Base-by-base conservation (phyloP, 352 stramenopile genomes). In the Globisporangium orthogonon region DNA sequence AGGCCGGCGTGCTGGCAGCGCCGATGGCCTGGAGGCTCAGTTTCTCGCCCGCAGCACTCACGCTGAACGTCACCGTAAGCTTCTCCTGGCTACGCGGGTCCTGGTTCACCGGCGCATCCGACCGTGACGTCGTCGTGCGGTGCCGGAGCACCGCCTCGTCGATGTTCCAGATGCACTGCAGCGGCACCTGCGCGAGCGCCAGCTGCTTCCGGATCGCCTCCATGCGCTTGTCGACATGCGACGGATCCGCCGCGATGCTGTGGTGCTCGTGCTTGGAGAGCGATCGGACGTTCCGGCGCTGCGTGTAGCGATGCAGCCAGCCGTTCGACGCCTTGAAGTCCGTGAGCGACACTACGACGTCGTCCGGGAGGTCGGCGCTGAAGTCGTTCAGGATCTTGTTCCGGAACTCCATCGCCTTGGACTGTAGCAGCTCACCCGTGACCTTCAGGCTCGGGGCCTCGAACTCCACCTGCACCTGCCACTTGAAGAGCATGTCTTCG, bases 261-360 rank as follows among this genome's bases (percentile, higher is more conserved):
- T 57, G 49, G 31, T 65, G 60, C 49, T 60, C 52, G 53, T 60
- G 58, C 50, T 85, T 86, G 9, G 81, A 69, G 2, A 85, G 62
- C 10, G 77, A 81, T 7, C 81, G 78, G 46, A 92, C 71, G 46
- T 85, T 90, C 11, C 80, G 68, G 54, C 83, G 70, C 52, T 89
- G 78, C 56, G 89, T 74, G 64, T 92, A 92, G 29, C 83, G 70
- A 43, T 90, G 80, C 41, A 92, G 52, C 83, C 83, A 92, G 33
- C 83, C 83, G 61, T 92, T 92, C 9, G 83, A 92, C 0, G 83
- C 83, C 60, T 92, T 92, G 61, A 92, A 92, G 44, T 89, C 83
- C 18, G 73, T 89, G 5, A 92, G 73, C n/a, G 83, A 89, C 60
- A 87, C 65, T 30, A 92, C 62, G 2, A 90, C 78, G 52, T 92